phyloP scores from a whole-genome alignment of 2,329 filamentous ascomycete species.

The Ascochyta fabae region DNA sequence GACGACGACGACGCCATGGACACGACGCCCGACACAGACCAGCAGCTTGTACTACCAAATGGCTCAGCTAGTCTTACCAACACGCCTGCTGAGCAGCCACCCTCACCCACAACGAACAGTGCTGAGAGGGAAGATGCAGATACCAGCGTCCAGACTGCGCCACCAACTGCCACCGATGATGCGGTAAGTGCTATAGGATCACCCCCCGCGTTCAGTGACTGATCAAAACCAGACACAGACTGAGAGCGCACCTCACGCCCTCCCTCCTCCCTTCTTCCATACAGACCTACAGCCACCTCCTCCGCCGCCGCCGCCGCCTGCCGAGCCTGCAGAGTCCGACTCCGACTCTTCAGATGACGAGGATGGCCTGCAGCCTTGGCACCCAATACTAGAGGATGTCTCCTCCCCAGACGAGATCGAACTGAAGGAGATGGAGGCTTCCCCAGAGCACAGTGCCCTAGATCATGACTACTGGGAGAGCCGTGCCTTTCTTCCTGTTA shows the following conservation, averaged over 20 bases:
- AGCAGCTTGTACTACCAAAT: conserved; percentile 32
- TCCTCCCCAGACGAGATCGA: conserved; percentile 64
- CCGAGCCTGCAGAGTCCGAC: conserved; percentile 38
- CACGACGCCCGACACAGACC: conserved; percentile 43
- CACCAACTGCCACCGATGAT: conserved; percentile 10
- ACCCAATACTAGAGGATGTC: conserved; percentile 62
- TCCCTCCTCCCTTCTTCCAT: conserved; percentile 34
- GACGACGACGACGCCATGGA: conserved; percentile 51
- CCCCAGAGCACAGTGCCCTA: conserved; percentile 60
- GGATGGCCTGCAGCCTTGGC: conserved; percentile 54
- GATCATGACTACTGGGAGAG: conserved; percentile 67
- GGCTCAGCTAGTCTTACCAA: conserved; percentile 23
- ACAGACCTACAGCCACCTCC: conserved; percentile 36
- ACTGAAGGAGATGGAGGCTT: conserved; percentile 62
- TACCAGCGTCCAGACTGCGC: conserved; percentile 18
- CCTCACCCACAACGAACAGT: conserved; percentile 24
- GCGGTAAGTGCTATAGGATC: conserved; percentile 22
- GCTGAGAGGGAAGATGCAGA: conserved; percentile 11
- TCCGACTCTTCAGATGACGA: conserved; percentile 47
- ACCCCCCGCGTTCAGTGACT: conserved; percentile 7
- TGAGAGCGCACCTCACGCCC: conserved; percentile 22
- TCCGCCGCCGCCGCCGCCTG: conserved; percentile 42
- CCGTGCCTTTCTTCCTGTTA: conserved; percentile 60
- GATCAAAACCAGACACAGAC: conserved; percentile 21
- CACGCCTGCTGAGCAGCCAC: conserved; percentile 20